Conservation (phyloP, 176 grass and related monocot species). For the Cenchrus fungigraminus region DNA sequence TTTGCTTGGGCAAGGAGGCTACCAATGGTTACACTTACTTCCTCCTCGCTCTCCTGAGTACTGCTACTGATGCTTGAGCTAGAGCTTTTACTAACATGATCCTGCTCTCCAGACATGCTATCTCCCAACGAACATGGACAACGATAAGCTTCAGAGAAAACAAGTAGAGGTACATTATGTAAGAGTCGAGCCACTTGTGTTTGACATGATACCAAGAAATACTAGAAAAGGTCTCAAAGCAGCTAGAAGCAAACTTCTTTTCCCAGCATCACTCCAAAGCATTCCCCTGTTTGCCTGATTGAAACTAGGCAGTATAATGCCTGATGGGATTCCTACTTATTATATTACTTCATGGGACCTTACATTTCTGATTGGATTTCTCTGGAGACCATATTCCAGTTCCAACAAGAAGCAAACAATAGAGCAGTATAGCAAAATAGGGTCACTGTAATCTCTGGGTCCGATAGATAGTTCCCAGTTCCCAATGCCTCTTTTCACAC, state of each 20-base stretch:
- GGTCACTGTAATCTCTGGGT: conserved; percentile 12
- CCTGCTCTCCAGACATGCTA: conserved; percentile 70
- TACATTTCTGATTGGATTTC: not conserved
- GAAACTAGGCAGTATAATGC: not conserved
- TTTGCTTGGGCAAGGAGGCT: conserved; percentile 92
- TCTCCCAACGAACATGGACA: conserved; percentile 49
- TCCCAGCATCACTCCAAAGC: not conserved
- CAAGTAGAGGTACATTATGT: not conserved
- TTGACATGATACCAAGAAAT: not conserved
- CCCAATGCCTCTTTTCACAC: not conserved
- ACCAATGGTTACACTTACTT: conserved; percentile 69
- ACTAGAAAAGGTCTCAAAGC: not conserved
- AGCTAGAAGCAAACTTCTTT: not conserved
- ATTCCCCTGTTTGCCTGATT: not conserved
- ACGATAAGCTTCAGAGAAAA: conserved; percentile 13
- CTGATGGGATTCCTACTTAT: not conserved
- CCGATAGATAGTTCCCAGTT: not conserved
- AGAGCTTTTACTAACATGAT: conserved; percentile 78
- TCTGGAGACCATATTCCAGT: conserved; percentile 2
- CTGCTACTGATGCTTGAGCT: conserved; percentile 87
- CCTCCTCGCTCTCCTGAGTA: conserved; percentile 83
- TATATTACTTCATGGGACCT: not conserved
- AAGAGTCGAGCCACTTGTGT: conserved; percentile 8
- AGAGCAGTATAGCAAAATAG: not conserved
- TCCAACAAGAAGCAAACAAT: conserved; percentile 33